These are phyloP conservation scores for Punctularia strigosozonata DNA, from an alignment of 768 basidiomycete species.

Conservation along the genomic window DNA sequence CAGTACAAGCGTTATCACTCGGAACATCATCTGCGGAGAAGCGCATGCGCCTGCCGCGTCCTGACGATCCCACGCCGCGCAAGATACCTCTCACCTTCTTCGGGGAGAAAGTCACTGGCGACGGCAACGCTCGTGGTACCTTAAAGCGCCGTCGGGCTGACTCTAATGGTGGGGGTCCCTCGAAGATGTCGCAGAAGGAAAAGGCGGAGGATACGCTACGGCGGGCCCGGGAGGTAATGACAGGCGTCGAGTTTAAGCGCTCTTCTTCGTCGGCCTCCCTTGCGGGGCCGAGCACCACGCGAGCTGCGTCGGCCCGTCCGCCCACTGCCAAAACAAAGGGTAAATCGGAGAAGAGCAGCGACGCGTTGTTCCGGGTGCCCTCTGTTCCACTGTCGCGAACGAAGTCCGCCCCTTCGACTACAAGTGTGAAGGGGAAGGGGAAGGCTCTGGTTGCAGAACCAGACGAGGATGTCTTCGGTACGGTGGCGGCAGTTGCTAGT, in stretches of 20 bases:
- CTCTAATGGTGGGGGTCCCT: too few species aligned
- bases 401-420: not conserved
- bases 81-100: constrained; percentile 35
- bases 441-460: not conserved
- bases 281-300: too few species aligned
- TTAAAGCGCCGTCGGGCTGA: too few species aligned
- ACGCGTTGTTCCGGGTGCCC: not conserved
- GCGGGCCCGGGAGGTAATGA: not conserved
- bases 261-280: too few species aligned
- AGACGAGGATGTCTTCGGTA: too few species aligned
- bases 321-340: too few species aligned
- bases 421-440: not conserved
- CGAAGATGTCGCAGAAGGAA: too few species aligned
- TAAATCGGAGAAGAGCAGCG: not conserved
- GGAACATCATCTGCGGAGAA: too few species aligned
- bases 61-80: constrained; percentile 73
- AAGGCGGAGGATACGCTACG: not conserved
- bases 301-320: too few species aligned
- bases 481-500: not conserved
- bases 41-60: constrained; percentile 42
- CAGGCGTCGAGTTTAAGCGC: too few species aligned
- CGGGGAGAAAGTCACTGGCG: constrained; percentile 12
- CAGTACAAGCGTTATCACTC: constrained; percentile 16
- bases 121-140: too few species aligned
- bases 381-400: not conserved